Conservation (phyloP, 2,329 filamentous ascomycete species). For the Aureobasidium sp. region DNA sequence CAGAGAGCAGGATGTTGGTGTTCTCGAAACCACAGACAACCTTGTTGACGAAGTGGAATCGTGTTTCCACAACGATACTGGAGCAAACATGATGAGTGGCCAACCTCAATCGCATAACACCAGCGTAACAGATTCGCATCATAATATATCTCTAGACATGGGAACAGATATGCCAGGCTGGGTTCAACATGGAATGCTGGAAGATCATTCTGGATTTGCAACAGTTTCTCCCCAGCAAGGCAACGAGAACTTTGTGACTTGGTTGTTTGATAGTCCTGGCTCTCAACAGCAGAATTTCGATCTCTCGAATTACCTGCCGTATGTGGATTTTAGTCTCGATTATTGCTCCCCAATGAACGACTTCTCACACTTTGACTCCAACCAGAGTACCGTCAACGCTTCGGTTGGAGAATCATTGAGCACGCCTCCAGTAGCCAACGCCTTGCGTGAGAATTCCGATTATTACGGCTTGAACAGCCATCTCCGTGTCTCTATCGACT, state of each 20-base stretch:
- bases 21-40: background rate
- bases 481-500: background rate
- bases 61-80: background rate
- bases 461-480: background rate
- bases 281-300: conserved; percentile 23
- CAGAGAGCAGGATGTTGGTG: background rate
- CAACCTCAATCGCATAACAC: background rate
- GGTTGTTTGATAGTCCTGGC: conserved; percentile 25
- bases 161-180: background rate
- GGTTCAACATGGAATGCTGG: background rate
- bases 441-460: background rate
- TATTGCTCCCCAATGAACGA: conserved; percentile 6
- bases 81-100: no score
- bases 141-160: background rate
- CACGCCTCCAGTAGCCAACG: no score
- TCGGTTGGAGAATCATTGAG: background rate
- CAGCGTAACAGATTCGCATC: background rate
- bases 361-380: background rate
- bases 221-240: background rate
- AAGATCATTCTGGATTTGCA: background rate
- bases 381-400: background rate
- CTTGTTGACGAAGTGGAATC: background rate
- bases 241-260: conserved; percentile 23
- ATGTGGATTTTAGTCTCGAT: conserved; percentile 24
- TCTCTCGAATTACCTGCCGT: conserved; percentile 21